Evolutionary conservation across 2,329 filamentous ascomycete genomes (phyloP).

Genomic region (Paecilomyces sp.): DNA sequence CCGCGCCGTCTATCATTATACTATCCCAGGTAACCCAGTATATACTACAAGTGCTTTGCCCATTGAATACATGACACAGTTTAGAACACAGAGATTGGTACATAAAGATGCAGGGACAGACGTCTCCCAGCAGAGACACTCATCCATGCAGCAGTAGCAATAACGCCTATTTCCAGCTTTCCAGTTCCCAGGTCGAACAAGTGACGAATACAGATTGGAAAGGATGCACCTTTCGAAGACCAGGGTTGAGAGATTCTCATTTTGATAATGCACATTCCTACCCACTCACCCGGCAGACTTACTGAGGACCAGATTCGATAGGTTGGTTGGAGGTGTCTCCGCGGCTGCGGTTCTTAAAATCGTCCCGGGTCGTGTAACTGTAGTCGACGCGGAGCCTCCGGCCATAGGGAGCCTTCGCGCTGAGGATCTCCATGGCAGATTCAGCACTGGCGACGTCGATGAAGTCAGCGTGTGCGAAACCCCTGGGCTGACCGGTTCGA

Average conservation of each 20-base stretch:
- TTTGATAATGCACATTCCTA: neutral
- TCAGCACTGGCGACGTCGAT: conserved; percentile 58
- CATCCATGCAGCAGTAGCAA: neutral
- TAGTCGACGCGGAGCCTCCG: conserved; percentile 62
- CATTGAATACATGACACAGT: neutral
- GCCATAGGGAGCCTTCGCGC: conserved; percentile 55
- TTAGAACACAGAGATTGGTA: neutral
- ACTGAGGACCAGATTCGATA: neutral
- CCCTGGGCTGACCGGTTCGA: conserved; percentile 69
- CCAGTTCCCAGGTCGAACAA: neutral
- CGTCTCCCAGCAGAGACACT: neutral
- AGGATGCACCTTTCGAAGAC: neutral
- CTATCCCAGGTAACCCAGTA: neutral
- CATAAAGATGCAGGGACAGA: neutral
- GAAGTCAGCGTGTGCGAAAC: conserved; percentile 82
- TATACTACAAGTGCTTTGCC: neutral
- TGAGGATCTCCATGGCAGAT: conserved; percentile 51
- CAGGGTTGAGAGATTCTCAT: neutral
- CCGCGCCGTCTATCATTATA: neutral
- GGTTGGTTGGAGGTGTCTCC: neutral
- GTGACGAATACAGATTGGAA: neutral
- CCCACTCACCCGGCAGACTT: neutral
- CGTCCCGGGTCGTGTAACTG: conserved; percentile 26
- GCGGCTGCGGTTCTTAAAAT: neutral
- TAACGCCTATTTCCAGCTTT: neutral